Evolutionary conservation across 2,329 filamentous ascomycete genomes (phyloP).

Genomic region (Aspergillus amoenus): DNA sequence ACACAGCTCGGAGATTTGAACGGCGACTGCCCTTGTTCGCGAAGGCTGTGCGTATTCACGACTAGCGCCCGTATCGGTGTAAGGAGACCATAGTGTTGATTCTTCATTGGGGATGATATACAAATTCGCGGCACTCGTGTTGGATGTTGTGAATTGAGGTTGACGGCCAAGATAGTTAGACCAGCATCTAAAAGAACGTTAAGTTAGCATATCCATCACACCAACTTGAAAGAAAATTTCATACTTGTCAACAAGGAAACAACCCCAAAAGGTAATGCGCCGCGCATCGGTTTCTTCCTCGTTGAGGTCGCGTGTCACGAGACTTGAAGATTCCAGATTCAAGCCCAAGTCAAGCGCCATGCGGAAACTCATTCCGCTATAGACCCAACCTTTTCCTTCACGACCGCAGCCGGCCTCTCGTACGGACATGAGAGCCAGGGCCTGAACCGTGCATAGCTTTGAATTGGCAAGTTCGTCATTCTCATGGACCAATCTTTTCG

Average conservation of each 20-base stretch:
- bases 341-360: conserved; percentile 95
- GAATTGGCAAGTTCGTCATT: conserved; percentile 93
- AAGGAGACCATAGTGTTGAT: conserved; percentile 79
- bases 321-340: conserved; percentile 74
- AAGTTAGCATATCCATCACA: conserved; percentile 13
- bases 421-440: conserved; percentile 91
- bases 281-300: conserved; percentile 87
- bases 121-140: conserved; percentile 81
- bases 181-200: conserved; percentile 64
- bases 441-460: conserved; percentile 85
- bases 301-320: conserved; percentile 63
- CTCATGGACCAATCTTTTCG: conserved; percentile 83
- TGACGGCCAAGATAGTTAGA: conserved; percentile 93
- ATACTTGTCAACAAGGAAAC: conserved; percentile 92
- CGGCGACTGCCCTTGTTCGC: conserved; percentile 74
- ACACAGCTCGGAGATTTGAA: conserved; percentile 79
- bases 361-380: conserved; percentile 96
- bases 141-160: conserved; percentile 77
- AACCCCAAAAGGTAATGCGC: conserved; percentile 94
- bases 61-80: conserved; percentile 78
- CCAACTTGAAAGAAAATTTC: conserved; percentile 18
- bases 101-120: conserved; percentile 92
- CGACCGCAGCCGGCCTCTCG: conserved; percentile 91
- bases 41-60: conserved; percentile 74
- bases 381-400: conserved; percentile 96